phyloP scores from a whole-genome alignment of 1,284 basidiomycete genomes.

The Heterobasidion occidentale region DNA sequence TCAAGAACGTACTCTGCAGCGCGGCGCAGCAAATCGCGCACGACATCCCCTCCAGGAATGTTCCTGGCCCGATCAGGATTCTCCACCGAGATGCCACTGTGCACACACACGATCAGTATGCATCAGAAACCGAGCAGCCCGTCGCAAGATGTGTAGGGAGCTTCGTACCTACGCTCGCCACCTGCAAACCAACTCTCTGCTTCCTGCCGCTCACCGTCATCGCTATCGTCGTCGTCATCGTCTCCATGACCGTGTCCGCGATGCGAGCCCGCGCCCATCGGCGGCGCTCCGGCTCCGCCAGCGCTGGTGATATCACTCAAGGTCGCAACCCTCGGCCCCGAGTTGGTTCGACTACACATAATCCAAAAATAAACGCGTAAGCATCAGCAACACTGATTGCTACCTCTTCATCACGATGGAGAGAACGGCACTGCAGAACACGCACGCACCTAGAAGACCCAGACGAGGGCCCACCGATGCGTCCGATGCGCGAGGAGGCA shows the following conservation, averaged over 20 bases:
- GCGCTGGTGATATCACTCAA: constrained; percentile 9
- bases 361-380: too few species aligned
- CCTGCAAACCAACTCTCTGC: constrained; percentile 76
- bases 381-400: constrained; percentile 8
- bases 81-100: constrained; percentile 84
- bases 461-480: constrained; percentile 16
- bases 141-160: neutral
- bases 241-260: constrained; percentile 10
- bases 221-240: constrained; percentile 21
- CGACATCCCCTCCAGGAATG: constrained; percentile 57
- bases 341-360: neutral
- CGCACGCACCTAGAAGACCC: constrained; percentile 15
- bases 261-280: neutral
- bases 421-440: neutral
- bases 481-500: constrained; percentile 16
- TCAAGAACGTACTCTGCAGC: constrained; percentile 56
- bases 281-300: constrained; percentile 6
- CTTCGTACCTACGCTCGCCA: constrained; percentile 74
- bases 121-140: neutral
- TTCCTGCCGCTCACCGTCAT: constrained; percentile 40
- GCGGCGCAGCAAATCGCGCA: constrained; percentile 75
- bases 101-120: neutral
- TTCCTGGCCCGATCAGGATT: constrained; percentile 59
- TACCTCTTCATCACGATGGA: neutral
- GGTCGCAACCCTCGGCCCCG: constrained; percentile 4